phyloP scores from a whole-genome alignment of 345 rosid species.

The Chamaenerion angustifolium region DNA sequence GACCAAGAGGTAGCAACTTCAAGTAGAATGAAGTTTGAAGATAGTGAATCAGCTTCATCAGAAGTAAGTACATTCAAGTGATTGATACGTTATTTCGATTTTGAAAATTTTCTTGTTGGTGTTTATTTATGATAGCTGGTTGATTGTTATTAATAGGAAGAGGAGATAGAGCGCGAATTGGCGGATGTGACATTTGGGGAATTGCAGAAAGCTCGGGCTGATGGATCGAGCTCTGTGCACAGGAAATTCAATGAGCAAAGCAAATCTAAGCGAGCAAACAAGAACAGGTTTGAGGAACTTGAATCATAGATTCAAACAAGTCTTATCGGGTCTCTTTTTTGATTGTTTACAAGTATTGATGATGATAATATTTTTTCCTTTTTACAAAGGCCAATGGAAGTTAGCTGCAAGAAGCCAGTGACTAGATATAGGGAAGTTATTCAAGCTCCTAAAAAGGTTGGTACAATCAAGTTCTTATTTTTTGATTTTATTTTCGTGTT shows the following conservation, averaged over 20 bases:
- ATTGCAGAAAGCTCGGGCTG: constrained; percentile 51
- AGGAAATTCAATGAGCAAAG: constrained; percentile 23
- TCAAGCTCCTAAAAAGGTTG: constrained; percentile 66
- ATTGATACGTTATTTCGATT: neutral
- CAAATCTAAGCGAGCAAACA: constrained; percentile 46
- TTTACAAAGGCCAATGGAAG: constrained; percentile 51
- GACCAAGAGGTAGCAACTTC: constrained; percentile 7
- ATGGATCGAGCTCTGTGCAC: constrained; percentile 44
- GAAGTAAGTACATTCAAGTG: constrained; percentile 17
- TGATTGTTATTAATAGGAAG: constrained; percentile 24
- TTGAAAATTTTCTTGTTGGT: neutral
- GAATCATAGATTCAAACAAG: neutral
- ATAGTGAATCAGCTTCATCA: constrained; percentile 19
- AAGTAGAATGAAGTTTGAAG: constrained; percentile 17
- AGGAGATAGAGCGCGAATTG: constrained; percentile 48
- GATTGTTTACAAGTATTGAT: neutral
- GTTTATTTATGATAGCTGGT: neutral
- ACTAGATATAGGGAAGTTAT: constrained; percentile 59
- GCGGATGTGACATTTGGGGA: constrained; percentile 69
- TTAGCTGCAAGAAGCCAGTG: constrained; percentile 67
- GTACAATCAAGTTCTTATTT: neutral
- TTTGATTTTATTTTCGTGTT: neutral
- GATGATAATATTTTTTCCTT: neutral
- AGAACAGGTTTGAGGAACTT: constrained; percentile 37
- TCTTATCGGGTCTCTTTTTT: neutral